Percentiles rank a stretch among this genome's conserved stretches.
These are phyloP conservation scores for Teratosphaeriaceae sp. DNA, from an alignment of 2,329 filamentous ascomycete species.

Conservation along the genomic window DNA sequence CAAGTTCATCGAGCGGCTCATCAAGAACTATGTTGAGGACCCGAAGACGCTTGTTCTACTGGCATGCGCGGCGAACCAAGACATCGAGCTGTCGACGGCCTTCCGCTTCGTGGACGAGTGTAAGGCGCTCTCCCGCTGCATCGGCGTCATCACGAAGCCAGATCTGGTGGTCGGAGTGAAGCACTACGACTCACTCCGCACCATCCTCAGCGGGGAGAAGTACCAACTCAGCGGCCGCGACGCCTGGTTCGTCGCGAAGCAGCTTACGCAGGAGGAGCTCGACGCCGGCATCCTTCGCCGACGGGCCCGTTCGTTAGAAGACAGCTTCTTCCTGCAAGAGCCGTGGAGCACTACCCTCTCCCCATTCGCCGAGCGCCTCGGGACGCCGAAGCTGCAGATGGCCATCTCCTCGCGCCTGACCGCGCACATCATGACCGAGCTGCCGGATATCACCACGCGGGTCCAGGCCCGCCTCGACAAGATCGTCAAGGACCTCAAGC, in stretches of 20 bases:
- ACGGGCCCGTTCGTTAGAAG: constrained; percentile 44
- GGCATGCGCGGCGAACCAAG: constrained; percentile 34
- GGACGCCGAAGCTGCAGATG: constrained; percentile 44
- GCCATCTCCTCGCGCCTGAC: constrained; percentile 45
- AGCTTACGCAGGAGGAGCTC: constrained; percentile 49
- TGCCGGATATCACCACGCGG: constrained; percentile 37
- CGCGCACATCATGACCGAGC: constrained; percentile 35
- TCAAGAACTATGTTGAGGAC: constrained; percentile 62
- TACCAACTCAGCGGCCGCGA: constrained; percentile 53
- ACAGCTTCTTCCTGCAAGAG: constrained; percentile 41
- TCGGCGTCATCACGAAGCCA: constrained; percentile 71
- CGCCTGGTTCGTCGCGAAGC: constrained; percentile 74
- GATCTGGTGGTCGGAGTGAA: constrained; percentile 56
- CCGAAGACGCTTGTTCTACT: constrained; percentile 69
- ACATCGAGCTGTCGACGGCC: constrained; percentile 68
- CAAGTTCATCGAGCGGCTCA: constrained; percentile 61
- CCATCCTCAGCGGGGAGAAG: constrained; percentile 49
- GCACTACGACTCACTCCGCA: constrained; percentile 20
- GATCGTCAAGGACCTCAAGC: constrained; percentile 50
- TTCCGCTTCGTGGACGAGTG: constrained; percentile 50
- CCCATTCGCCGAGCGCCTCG: constrained; percentile 41
- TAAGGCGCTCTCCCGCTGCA: constrained; percentile 37
- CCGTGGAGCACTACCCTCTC: constrained; percentile 43
- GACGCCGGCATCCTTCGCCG: constrained; percentile 37
- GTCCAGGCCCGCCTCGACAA: constrained; percentile 42